Evolutionary conservation across 1,284 basidiomycete genomes (phyloP), one percentile per base, ranked within the genome.

Genomic region (Apiotrichum porosum): DNA sequence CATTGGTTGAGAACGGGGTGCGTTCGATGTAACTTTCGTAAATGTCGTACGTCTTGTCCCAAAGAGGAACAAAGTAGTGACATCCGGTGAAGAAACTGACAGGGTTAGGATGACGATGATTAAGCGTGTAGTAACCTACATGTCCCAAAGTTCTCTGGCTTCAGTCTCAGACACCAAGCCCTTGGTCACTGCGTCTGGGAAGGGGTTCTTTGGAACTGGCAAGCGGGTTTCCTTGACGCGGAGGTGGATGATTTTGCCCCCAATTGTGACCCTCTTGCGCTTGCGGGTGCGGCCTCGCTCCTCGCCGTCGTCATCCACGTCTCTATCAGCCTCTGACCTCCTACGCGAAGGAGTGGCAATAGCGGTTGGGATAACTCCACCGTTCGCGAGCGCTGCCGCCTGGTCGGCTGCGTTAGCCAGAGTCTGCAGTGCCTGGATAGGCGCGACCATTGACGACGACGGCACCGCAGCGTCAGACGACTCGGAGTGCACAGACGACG

Each of bases 351-450:
- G 12, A 13, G 13, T 18, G 15, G 42, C 23, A 17, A 6, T 36
- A 13, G 14, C 22, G 15, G 24, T 19, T 15, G 40, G 21, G 9
- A 23, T 18, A 12, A 30, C 42, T 4, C 31, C 49, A 12, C 51
- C 62, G 17, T 59, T 56, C 2, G 57, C 62, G 10, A 64, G 48
- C 0, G 62, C 58, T 1, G 91, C 89, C 3, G 90, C 87, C 69
- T 92, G 89, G 21, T 88, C 91, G 5, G 90, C 90, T 3, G 90
- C 90, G 66, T 94, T 93, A 13, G 90, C 91, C 37, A 94, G 77
- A 3, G 89, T 88, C 66, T 94, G 87, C 28, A 94, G 76, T 5
- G 91, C 91, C 66, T 94, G 90, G 51, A 94, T 94, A 1, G 91
- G 91, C 0, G 91, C 89, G 53, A 86, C 88, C 55, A 93, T 76